Conservation (phyloP, 1,284 basidiomycete genomes). For the Chondrostereum purpureum region DNA sequence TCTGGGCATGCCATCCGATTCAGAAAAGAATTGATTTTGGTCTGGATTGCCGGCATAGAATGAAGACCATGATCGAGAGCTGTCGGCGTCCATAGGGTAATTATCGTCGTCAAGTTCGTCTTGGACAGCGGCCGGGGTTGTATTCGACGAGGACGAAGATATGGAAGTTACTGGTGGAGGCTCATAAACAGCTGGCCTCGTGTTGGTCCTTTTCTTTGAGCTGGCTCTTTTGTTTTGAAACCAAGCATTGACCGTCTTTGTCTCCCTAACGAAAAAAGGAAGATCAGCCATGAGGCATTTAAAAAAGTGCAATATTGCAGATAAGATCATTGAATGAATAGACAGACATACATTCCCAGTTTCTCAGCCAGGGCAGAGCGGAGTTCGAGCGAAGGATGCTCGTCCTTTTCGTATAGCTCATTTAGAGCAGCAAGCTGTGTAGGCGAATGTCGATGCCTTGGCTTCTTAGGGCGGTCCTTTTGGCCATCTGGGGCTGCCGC, state of each 20-base stretch:
- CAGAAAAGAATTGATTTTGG: constrained; percentile 37
- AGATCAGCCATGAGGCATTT: neutral
- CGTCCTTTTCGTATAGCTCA: constrained; percentile 66
- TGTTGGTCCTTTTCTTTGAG: constrained; percentile 61
- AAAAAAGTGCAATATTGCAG: constrained; percentile 19
- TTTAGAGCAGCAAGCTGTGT: constrained; percentile 67
- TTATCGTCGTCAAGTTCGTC: constrained; percentile 46
- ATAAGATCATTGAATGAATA: constrained; percentile 17
- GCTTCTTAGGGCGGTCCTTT: constrained; percentile 50
- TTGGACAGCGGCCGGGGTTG: constrained; percentile 26
- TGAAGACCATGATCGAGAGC: constrained; percentile 22
- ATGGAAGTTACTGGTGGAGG: constrained; percentile 24
- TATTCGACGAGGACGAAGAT: constrained; percentile 21
- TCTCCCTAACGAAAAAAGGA: constrained; percentile 45
- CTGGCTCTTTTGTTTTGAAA: constrained; percentile 81
- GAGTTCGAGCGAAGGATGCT: constrained; percentile 67
- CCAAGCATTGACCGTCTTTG: constrained; percentile 78
- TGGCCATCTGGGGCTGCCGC: constrained; percentile 13
- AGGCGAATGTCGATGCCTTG: constrained; percentile 67
- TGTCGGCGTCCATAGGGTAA: constrained; percentile 22
- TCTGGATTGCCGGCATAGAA: constrained; percentile 42
- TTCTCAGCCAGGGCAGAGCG: constrained; percentile 59
- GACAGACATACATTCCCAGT: constrained; percentile 64
- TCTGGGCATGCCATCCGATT: constrained; percentile 41
- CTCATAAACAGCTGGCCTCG: constrained; percentile 30